A percentile compares a stretch with the other conserved stretches of the same genome.
These are phyloP conservation scores for Elymus sibiricus DNA, from an alignment of 176 grass and related monocot genomes.

Conservation along the genomic window DNA sequence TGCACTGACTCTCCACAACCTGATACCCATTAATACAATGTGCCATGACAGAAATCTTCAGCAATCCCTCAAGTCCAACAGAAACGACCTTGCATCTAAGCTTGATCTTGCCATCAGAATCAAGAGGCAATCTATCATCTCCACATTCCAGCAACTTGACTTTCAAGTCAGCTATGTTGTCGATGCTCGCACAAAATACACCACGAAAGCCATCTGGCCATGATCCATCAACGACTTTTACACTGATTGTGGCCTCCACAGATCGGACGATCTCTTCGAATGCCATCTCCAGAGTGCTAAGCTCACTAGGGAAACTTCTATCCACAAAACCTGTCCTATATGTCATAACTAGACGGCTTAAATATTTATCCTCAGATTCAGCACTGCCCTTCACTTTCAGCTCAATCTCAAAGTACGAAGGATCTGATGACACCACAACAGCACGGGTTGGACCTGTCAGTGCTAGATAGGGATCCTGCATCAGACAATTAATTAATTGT, in stretches of 20 bases:
- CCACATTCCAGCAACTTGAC: not conserved
- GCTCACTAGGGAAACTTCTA: not conserved
- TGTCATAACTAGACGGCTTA: not conserved
- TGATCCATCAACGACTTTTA: not conserved
- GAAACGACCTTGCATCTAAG: not conserved
- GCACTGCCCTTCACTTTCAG: not conserved
- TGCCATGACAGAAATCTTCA: not conserved
- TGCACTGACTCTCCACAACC: not conserved
- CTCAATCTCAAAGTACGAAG: not conserved
- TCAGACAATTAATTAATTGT: not conserved
- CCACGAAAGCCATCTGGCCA: not conserved
- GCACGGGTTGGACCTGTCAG: not conserved
- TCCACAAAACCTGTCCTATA: not conserved
- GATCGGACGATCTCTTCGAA: not conserved
- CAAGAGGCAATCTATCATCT: not conserved
- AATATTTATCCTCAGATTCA: not conserved
- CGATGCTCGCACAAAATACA: not conserved
- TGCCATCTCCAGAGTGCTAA: not conserved
- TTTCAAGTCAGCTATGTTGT: not conserved
- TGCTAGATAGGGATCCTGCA: not conserved
- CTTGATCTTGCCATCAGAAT: not conserved
- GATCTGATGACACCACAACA: not conserved
- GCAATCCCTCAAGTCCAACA: not conserved
- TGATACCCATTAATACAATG: not conserved
- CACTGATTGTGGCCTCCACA: not conserved